Base-by-base conservation (phyloP, 345 rosid species). In the Linum trigynum region DNA sequence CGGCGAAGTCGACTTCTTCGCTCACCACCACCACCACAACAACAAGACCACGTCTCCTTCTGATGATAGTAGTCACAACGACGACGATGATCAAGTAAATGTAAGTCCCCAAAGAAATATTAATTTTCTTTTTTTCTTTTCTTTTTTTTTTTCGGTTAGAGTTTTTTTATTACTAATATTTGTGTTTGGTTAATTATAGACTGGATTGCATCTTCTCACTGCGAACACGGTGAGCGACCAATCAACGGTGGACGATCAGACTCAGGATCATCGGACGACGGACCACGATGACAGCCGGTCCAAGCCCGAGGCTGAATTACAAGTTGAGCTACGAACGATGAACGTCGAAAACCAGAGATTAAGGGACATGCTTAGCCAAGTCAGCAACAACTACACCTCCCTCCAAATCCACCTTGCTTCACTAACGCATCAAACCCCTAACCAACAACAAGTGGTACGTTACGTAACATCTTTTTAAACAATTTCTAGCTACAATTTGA, bases 301-400 rank as follows among this genome's bases (percentile, higher is more conserved):
- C 32, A 23, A 23, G 32, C 74, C 86, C 92, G 67, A 85, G 67
- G 78, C 68, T 0, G 75, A 85, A 23, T 78, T 94, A 76, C 90
- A 85, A 77, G 75, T 68, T 53, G 88, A 85, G 84, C 78, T 94
- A 43, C 83, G 82, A 67, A 75, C 75, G 41, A 84, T 84, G 91
- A 89, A 82, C 6, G 59, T 69, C 15, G 99, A 94, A 71, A 94
- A 94, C 57, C 88, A 77, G 61, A 84, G 69, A 81, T 67, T 94
- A 16, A 87, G 45, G 76, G 96, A 88, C 62, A 84, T 90, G 86
- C 88, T 94, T 14, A 55, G 78, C 69, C 89, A 91, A 80, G 95
- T 91, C 2, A 71, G 70, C 65, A 85, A 62, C 77, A 89, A 82
- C 74, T 89, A 83, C 81, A 77, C 58, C 74, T 72, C 90, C 14